Conservation (phyloP, 331 rosid genomes). For the Erythrophleum ivorense region DNA sequence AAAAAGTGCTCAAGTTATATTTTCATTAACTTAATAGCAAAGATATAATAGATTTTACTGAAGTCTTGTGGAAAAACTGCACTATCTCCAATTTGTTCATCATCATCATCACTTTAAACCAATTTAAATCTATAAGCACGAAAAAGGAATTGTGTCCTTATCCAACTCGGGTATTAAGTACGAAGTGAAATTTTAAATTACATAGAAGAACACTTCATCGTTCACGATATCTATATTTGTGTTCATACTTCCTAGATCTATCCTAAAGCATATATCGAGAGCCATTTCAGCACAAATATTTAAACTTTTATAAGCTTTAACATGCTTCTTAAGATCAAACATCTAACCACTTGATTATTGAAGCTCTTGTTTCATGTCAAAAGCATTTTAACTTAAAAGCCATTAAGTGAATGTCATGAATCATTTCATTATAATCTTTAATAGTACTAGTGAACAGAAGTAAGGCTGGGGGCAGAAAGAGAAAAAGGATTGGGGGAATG, state of each 20-base stretch:
- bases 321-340: not conserved
- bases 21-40: not conserved
- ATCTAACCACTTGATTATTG: not conserved
- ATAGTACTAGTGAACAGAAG: not conserved
- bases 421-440: not conserved
- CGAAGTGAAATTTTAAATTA: too few species aligned
- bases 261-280: too few species aligned
- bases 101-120: too few species aligned
- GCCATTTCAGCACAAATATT: not conserved
- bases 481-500: not conserved
- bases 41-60: not conserved
- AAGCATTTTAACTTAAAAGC: slow-evolving; percentile 4
- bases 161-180: too few species aligned
- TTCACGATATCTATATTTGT: not conserved
- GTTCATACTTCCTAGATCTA: not conserved
- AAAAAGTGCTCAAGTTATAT: not conserved
- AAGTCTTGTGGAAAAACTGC: too few species aligned
- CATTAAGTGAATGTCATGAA: not conserved
- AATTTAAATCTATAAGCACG: too few species aligned
- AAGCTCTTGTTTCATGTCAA: not conserved
- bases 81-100: too few species aligned
- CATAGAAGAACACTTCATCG: too few species aligned
- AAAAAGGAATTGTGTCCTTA: too few species aligned
- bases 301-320: not conserved
- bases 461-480: slow-evolving; percentile 16